Evolutionary conservation across 176 grass and related monocot species (phyloP).

Genomic region (Juncus effusus): DNA sequence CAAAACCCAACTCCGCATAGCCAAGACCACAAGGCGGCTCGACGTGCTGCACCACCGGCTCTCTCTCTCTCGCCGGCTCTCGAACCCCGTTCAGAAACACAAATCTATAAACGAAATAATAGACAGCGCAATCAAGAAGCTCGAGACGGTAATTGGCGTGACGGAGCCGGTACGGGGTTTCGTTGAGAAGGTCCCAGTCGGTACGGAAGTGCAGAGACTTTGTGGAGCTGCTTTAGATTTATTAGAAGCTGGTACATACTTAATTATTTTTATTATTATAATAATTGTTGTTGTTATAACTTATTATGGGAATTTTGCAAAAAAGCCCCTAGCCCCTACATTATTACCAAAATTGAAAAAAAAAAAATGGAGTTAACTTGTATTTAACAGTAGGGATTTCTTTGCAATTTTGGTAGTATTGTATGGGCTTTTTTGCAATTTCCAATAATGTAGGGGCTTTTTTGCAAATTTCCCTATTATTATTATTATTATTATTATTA

Average conservation of each 20-base stretch:
- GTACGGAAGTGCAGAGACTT: constrained; percentile 44
- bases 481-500: too few relatives aligned
- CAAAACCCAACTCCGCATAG: constrained; percentile 36
- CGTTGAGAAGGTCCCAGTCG: constrained; percentile 39
- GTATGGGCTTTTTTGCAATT: too few relatives aligned
- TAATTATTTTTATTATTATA: constrained; percentile 14
- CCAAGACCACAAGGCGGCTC: constrained; percentile 39
- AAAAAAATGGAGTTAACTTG: too few relatives aligned
- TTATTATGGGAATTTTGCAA: constrained; percentile 17
- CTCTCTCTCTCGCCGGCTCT: constrained; percentile 49
- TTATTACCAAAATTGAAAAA: too few relatives aligned
- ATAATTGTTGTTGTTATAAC: constrained; percentile 13
- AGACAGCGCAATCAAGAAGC: constrained; percentile 46
- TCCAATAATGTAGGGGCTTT: too few relatives aligned
- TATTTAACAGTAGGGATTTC: too few relatives aligned
- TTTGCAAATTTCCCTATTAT: too few relatives aligned
- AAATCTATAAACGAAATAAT: constrained; percentile 40
- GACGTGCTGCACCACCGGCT: constrained; percentile 49
- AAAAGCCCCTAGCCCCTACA: too few relatives aligned
- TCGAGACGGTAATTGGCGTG: constrained; percentile 33
- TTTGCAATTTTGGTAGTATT: too few relatives aligned
- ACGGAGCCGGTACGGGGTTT: constrained; percentile 32
- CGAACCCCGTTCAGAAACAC: constrained; percentile 41
- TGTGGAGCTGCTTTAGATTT: constrained; percentile 32
- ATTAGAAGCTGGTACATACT: constrained; percentile 19